Conservation (phyloP, 371 early-diverging fungal genomes). For the Mucor mucedo region DNA sequence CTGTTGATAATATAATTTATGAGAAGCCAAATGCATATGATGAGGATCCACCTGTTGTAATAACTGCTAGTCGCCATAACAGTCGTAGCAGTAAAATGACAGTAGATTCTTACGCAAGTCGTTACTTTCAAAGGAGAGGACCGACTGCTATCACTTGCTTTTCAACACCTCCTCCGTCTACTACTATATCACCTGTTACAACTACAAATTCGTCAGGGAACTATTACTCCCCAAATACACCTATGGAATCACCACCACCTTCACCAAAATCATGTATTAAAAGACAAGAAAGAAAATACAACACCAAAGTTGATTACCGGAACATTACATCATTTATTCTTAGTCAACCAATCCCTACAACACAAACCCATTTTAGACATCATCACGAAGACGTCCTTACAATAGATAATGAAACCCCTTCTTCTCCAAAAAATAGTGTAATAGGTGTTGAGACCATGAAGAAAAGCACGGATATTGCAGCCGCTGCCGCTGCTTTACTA, state of each 20-base stretch:
- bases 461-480: constrained; percentile 5
- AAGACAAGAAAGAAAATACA: constrained; percentile 8
- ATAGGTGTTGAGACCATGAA: constrained; percentile 1
- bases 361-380: constrained; percentile 20
- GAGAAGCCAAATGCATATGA: constrained; percentile 39
- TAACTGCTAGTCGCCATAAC: constrained; percentile 31
- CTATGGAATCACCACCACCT: constrained; percentile 14
- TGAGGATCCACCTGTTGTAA: constrained; percentile 19
- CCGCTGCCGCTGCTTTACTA: constrained; percentile 18
- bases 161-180: constrained; percentile 1
- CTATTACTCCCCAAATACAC: constrained; percentile 19
- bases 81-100: constrained; percentile 29
- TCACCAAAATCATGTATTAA: constrained; percentile 17
- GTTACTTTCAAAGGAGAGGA: constrained; percentile 18
- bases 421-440: constrained; percentile 13
- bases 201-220: not conserved
- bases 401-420: not conserved
- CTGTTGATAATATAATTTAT: constrained; percentile 24
- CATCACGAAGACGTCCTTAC: constrained; percentile 9
- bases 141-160: not conserved
- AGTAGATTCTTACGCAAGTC: constrained; percentile 22
- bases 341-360: constrained; percentile 25
- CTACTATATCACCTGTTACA: not conserved
- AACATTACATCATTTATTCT: constrained; percentile 21
- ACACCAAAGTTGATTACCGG: constrained; percentile 12